Base-by-base conservation (phyloP, 2,329 filamentous ascomycete genomes). In the Colletotrichum siamense region DNA sequence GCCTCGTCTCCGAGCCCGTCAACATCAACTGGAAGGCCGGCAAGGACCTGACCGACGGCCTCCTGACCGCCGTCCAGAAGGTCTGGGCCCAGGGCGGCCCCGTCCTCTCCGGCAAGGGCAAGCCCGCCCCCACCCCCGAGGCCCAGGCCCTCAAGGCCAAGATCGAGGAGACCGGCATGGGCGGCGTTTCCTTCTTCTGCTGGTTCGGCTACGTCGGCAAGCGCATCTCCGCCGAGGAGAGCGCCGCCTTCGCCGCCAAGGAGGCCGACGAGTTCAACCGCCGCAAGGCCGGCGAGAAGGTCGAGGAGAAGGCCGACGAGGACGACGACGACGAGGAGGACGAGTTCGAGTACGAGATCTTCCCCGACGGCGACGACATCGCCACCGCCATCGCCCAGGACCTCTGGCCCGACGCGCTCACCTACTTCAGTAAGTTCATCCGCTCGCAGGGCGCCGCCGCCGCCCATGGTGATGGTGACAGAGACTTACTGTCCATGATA, bases 1-100 rank as follows among this genome's bases (percentile, higher is more conserved):
- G 95, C 44, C 90, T 98, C 39, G 95, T 98, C 73, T 96, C 94
- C 28, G 95, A 98, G 88, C 96, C 96, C 8, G 95, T 98, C 79
- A 90, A 93, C 80, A 96, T 99, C 85, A 89, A 92, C 82, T 98
- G 95, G 96, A 97, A 96, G 91, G 91, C 92, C 81, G 94, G 91
- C 82, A 95, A 95, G 88, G 96, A 99, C 85, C 87, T 96, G 81
- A 98, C 95, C 49, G 89, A 92, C 71, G 96, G 96, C 64, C 87
- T 98, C 82, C 92, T 96, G 44, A 92, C 93, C 84, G 91, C 95
- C 49, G 95, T 94, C 71, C 89, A 91, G 81, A 90, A 93, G 82
- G 89, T 96, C 67, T 95, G 89, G 82, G 89, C 94, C 78, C 85
- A 91, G 78, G 70, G 74, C 34, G 79, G 78, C 63, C 75, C 75